phyloP scores from a whole-genome alignment of 768 basidiomycete species.

The Solioccasus polychromus region DNA sequence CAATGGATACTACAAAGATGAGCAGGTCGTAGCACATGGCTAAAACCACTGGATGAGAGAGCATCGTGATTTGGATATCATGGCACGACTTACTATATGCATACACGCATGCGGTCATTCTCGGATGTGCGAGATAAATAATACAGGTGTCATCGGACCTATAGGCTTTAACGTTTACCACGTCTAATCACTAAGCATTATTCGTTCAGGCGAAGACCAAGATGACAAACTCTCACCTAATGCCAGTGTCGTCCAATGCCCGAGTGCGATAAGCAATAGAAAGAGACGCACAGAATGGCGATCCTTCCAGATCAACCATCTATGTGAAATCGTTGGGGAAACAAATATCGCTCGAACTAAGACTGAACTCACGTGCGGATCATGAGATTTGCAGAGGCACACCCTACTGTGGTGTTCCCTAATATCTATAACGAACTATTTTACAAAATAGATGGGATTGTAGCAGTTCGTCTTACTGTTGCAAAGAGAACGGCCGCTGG shows the following conservation, averaged over 20 bases:
- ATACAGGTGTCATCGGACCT: slow-evolving; percentile 2
- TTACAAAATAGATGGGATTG: not conserved
- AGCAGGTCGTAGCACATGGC: slow-evolving; percentile 22
- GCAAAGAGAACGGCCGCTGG: too few relatives aligned
- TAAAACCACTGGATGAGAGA: not conserved
- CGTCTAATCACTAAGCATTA: slow-evolving; percentile 1
- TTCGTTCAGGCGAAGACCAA: not conserved
- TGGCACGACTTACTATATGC: slow-evolving; percentile 15
- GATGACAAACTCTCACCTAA: slow-evolving; percentile 4
- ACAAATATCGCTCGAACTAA: not conserved
- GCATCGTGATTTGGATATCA: not conserved
- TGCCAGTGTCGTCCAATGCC: slow-evolving; percentile 17
- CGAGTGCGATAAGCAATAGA: slow-evolving; percentile 13
- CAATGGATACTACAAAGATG: slow-evolving; percentile 14
- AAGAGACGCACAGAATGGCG: slow-evolving; percentile 7
- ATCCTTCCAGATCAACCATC: slow-evolving; percentile 26
- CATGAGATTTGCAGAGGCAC: slow-evolving; percentile 21
- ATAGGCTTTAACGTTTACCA: not conserved
- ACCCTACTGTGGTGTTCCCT: slow-evolving; percentile 7
- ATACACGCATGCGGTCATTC: slow-evolving; percentile 1
- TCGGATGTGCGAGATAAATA: not conserved
- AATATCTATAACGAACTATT: not conserved
- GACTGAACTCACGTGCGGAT: slow-evolving; percentile 24
- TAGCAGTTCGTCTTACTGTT: slow-evolving; percentile 3
- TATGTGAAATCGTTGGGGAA: slow-evolving; percentile 3